Evolutionary conservation across 73 alveolate genomes (phyloP).

Genomic region (Stentor roeselii): DNA sequence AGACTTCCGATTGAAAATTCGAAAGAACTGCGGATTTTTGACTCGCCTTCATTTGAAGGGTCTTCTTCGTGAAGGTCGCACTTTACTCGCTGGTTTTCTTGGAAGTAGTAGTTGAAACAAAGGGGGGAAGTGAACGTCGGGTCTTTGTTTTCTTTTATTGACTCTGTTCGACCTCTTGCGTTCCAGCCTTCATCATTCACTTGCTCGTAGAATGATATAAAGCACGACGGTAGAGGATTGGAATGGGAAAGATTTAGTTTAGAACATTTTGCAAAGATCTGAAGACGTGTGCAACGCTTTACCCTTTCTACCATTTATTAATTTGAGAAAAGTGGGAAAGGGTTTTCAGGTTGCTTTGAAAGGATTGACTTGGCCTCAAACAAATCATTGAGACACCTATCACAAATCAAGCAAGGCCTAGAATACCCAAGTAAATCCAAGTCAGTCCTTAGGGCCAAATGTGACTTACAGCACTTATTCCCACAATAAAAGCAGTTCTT

Average conservation of each 20-base stretch:
- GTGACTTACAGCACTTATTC: no score
- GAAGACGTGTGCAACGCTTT: background rate
- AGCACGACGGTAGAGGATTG: conserved; percentile 41
- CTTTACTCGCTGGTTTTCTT: conserved; percentile 40
- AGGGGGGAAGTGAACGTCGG: conserved; percentile 64
- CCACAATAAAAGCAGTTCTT: no score
- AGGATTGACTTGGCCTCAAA: no score
- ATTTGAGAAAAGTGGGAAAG: no score
- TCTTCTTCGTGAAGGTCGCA: conserved; percentile 33
- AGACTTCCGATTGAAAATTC: conserved; percentile 30
- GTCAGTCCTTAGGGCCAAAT: no score
- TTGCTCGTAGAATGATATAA: conserved; percentile 31
- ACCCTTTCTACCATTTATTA: background rate
- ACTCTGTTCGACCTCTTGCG: conserved; percentile 61
- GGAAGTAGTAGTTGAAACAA: conserved; percentile 55
- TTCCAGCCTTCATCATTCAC: conserved; percentile 35
- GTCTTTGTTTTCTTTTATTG: conserved; percentile 45
- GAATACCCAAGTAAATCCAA: no score
- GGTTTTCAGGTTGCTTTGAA: no score
- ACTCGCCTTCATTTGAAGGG: background rate
- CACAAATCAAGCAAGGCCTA: no score
- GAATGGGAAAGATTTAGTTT: no score
- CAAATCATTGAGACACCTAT: no score
- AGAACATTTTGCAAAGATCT: background rate
- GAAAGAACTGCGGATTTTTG: conserved; percentile 27